Base-by-base conservation (phyloP, 306 rosid species). In the Hippophae tibetana region DNA sequence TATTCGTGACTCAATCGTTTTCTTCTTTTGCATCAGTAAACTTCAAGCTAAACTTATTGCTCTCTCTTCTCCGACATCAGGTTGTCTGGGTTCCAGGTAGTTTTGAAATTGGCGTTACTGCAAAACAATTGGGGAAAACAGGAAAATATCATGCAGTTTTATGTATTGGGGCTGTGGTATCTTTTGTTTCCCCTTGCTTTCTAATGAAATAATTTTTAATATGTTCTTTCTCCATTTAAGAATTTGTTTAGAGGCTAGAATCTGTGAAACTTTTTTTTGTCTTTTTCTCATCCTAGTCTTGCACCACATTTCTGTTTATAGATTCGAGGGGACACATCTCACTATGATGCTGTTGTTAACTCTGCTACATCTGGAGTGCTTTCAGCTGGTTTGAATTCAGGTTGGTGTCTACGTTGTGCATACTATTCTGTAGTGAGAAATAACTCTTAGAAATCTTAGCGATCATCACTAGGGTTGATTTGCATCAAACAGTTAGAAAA, bases 81-180 rank as follows among this genome's bases (percentile, higher is more conserved):
- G 96, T 88, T 72, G 93, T 92, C 18, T 88, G 99, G 96, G 96
- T 88, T 66, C 99, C 96, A 27, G 96, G 99, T 67, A 60, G 96
- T 84, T 92, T 85, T 62, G 99, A 92, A 70, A 85, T 92, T 65
- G 95, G 95, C 47, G 79, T 75, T 41, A 88, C 67, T 62, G 99
- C 99, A 23, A 70, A 70, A 63, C 83, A 70, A 69, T 81, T 92
- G 54, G 93, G 95, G 45, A 86, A 74, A 60, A 83, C 95, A 18
- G 81, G 76, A 69, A 85, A 69, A 70, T 88, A 88, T 74, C 76
- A 92, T 38, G 99, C 96, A 44, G 44, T 92, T 25, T 9, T 92
- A 70, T 92, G 99, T 76, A 82, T 92, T 52, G 99, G 99, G 71
- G 96, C 96, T 40, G 99, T 92, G 99, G 96, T 87, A 87, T 45